Base-by-base conservation (phyloP, 2,329 filamentous ascomycete species). In the Calonectria henricotiae region DNA sequence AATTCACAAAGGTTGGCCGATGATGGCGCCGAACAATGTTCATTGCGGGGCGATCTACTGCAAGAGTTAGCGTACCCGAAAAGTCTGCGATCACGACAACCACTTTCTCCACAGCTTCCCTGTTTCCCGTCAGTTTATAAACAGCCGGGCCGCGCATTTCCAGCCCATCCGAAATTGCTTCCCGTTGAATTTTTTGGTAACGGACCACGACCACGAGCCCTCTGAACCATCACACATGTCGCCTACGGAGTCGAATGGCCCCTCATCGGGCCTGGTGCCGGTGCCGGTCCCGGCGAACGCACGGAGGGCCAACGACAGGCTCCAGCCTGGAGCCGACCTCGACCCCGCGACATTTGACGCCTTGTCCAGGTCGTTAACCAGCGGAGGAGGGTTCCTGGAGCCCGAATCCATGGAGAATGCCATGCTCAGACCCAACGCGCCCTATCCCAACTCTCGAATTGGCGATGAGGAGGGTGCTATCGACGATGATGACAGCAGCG, bases 371-470 rank as follows among this genome's bases (percentile, higher is more conserved):
- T 85, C 85, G 3, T 70, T 84, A 60, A 84, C 82, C 15, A 81
- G 82, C 0, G 77, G 77, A 3, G 81, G 78, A 6, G 79, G 82
- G 25, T 78, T 83, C 23, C 78, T 86, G 11, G 84, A 85, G 67
- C 83, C 85, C 11, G 85, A 86, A 71, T 74, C 82, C 3, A 70
- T 80, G 46, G 82, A 84, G 69, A 79, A 82, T 64, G 79, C 83
- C 60, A 82, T 86, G 79, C 78, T 87, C 3, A 76, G 81, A 35
- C 73, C 76, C 13, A 63, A 67, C 4, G 66, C 47, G 25, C 72
- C 71, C 30, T 76, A 74, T 67, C 69, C 73, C 62, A 71, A 65
- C 63, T 68, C 74, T 76, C 54, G 69, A 69, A 71, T 55, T 55
- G 54, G 67, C 3, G 68, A 71, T 13, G 73, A 72, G 9, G 70